phyloP scores from a whole-genome alignment of 768 basidiomycete species.

The Russula virescens region DNA sequence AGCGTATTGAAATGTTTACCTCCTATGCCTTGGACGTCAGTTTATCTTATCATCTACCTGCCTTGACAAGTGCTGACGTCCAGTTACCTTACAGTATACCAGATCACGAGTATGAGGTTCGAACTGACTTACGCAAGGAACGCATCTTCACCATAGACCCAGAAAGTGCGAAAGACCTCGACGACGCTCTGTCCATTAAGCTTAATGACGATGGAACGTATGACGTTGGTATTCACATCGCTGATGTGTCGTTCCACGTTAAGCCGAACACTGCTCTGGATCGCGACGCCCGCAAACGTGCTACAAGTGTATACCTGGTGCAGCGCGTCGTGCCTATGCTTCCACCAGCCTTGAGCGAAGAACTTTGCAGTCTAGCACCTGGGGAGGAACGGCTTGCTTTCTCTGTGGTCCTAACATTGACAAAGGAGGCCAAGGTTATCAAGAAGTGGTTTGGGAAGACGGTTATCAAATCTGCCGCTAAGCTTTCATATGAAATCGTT shows the following conservation, averaged over 20 bases:
- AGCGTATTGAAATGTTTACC: slow-evolving; percentile 94
- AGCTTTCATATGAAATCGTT: slow-evolving; percentile 77
- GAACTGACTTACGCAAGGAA: slow-evolving; percentile 81
- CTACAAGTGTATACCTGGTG: slow-evolving; percentile 94
- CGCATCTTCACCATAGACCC: slow-evolving; percentile 95
- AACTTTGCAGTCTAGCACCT: slow-evolving; percentile 87
- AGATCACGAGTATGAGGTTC: slow-evolving; percentile 79
- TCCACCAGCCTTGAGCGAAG: slow-evolving; percentile 87
- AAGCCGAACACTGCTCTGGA: slow-evolving; percentile 96
- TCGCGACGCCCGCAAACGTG: slow-evolving; percentile 94
- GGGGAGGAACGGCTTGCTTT: slow-evolving; percentile 88
- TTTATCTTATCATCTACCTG: slow-evolving; percentile 20
- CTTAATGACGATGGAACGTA: slow-evolving; percentile 87
- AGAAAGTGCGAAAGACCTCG: slow-evolving; percentile 80
- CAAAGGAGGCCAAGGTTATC: slow-evolving; percentile 70
- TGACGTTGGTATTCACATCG: slow-evolving; percentile 91
- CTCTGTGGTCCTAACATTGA: slow-evolving; percentile 83
- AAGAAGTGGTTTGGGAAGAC: slow-evolving; percentile 94
- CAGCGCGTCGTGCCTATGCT: slow-evolving; percentile 97
- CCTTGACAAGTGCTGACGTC: slow-evolving; percentile 17
- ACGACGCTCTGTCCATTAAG: slow-evolving; percentile 91
- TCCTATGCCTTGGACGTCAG: slow-evolving; percentile 90
- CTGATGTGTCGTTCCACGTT: slow-evolving; percentile 94
- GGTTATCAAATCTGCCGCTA: slow-evolving; percentile 83
- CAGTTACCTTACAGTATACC: slow-evolving; percentile 55